Base-by-base conservation (phyloP, 148 eudicot genomes). In the Amaranthus palmeri region DNA sequence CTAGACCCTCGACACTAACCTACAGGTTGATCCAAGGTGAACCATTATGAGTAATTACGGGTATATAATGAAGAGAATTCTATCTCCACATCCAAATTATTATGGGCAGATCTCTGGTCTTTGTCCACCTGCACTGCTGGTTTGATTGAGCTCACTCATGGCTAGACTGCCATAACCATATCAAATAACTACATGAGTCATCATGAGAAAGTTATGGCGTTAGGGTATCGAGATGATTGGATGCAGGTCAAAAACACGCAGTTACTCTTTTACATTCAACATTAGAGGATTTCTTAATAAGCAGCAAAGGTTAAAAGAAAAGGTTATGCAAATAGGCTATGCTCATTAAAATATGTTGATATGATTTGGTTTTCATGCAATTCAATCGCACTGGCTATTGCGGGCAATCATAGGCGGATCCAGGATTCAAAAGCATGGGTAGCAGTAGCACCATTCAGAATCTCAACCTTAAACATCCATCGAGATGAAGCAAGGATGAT, bases 201-300 rank as follows among this genome's bases (percentile, higher is more conserved):
- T 61, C 90, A 84, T 69, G 79, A 86, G 59, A 84, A 86, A 68
- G 90, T 86, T 42, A 88, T 88, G 90, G 74, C 86, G 67, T 50
- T 86, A 12, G 92, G 92, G 12, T 85, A 84, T 17, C 47, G 55
- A 7, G 88, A 86, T 53, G 53, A 72, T 55, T 73, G 73, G 53
- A 59, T 44, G 13, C 77, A 67, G 52, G 92, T 86, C 67, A n/a
- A 64, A 63, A 66, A 18, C 6, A 88, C 84, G 81, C 84, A 80
- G 77, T 84, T 88, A 3, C 84, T 88, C 0, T 67, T 88, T 2
- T n/a, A 90, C 79, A 4, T 88, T 81, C 58, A 88, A 88, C 76
- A 79, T 65, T 67, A 75, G 78, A 54, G 88, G 84, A 48, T 81
- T 84, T 25, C 74, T 71, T 65, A 86, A 86, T 65, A 86, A 90